phyloP scores from a whole-genome alignment of 345 rosid species.

The Pugionium cornutum region DNA sequence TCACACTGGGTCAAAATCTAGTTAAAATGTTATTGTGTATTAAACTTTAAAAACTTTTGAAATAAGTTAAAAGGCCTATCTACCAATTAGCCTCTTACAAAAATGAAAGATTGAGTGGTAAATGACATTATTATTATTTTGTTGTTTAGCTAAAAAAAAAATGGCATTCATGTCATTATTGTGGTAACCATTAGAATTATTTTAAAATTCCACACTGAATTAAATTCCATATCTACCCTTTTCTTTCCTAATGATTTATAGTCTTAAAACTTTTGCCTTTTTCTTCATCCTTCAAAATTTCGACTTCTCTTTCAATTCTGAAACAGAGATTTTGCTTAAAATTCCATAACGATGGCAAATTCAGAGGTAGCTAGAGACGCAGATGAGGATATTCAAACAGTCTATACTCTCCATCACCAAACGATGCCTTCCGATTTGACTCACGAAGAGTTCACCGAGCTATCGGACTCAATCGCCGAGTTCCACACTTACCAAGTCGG shows the following conservation, averaged over 20 bases:
- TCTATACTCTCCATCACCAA: slow-evolving; percentile 51
- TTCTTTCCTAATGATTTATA: not conserved
- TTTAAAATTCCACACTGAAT: not conserved
- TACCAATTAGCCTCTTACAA: no score
- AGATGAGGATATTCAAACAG: slow-evolving; percentile 5
- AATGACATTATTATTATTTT: no score
- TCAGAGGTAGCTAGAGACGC: not conserved
- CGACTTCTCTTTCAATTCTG: not conserved
- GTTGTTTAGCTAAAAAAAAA: no score
- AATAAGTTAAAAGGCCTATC: no score
- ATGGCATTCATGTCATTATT: no score
- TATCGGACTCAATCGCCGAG: slow-evolving; percentile 48
- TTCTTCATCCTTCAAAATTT: not conserved
- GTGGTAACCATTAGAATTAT: slow-evolving; percentile 10
- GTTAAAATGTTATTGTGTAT: no score
- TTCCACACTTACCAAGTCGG: slow-evolving; percentile 61
- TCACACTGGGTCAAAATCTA: no score
- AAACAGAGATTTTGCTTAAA: not conserved
- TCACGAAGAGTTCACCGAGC: slow-evolving; percentile 45
- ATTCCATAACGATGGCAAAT: slow-evolving; percentile 19
- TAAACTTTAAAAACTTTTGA: no score
- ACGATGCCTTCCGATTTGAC: slow-evolving; percentile 52
- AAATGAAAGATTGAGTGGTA: no score
- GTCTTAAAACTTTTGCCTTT: not conserved
- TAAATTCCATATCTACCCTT: slow-evolving; percentile 26